phyloP scores from a whole-genome alignment of 148 eudicot genomes.

The Spergularia marina region DNA sequence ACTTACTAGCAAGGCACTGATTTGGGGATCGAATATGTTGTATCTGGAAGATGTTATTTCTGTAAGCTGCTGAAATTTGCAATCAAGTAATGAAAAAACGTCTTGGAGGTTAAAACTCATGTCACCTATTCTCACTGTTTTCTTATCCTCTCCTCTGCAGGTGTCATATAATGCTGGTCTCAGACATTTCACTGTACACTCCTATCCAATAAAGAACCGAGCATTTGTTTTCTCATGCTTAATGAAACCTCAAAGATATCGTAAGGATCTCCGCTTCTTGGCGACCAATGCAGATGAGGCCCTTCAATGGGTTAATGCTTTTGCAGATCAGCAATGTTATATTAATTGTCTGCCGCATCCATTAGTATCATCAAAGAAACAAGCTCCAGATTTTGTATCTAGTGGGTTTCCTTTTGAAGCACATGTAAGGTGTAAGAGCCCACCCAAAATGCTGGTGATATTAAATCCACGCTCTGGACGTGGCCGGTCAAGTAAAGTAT shows the following conservation, averaged over 20 bases:
- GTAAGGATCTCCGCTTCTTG: constrained; percentile 84
- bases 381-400: constrained; percentile 50
- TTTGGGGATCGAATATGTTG: constrained; percentile 78
- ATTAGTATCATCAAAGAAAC: constrained; percentile 76
- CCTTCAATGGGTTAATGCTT: constrained; percentile 83
- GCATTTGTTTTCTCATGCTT: constrained; percentile 57
- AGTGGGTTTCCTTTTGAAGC: constrained; percentile 67
- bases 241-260: constrained; percentile 57
- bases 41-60: constrained; percentile 88
- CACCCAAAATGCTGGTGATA: constrained; percentile 87
- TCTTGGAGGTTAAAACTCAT: constrained; percentile 13
- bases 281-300: constrained; percentile 85
- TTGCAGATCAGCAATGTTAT: constrained; percentile 96
- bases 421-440: constrained; percentile 74
- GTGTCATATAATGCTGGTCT: constrained; percentile 73
- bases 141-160: constrained; percentile 37
- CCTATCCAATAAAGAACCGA: constrained; percentile 67
- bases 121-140: constrained; percentile 10
- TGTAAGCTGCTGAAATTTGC: constrained; percentile 42
- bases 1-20: constrained; percentile 90
- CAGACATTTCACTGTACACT: constrained; percentile 83
- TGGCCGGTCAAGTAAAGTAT: constrained; percentile 95
- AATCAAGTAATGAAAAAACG: constrained; percentile 1
- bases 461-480: constrained; percentile 93
- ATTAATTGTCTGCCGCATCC: constrained; percentile 92